Percentiles rank a stretch among this genome's conserved stretches.
Evolutionary conservation across 805 yeast species (phyloP).

Genomic region (Isabelozyma heimii): DNA sequence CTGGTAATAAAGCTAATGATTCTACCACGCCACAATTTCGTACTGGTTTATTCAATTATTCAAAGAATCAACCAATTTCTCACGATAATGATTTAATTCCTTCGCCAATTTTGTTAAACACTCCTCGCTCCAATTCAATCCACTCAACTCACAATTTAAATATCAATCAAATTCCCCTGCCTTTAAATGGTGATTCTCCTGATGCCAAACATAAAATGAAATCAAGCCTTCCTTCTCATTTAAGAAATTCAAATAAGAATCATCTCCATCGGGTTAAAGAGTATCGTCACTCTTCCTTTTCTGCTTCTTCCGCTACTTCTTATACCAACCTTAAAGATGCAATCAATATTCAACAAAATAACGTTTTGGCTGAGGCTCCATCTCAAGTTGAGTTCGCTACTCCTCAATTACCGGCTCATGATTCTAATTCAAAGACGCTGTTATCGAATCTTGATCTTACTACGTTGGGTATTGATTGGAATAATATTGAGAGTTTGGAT

Average conservation of each 20-base stretch:
- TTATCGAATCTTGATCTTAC: slow-evolving; percentile 35
- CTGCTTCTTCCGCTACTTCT: slow-evolving; percentile 60
- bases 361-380: slow-evolving; percentile 43
- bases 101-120: slow-evolving; percentile 24
- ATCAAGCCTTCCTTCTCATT: slow-evolving; percentile 3
- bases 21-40: slow-evolving; percentile 9
- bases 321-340: slow-evolving; percentile 55
- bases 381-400: slow-evolving; percentile 78
- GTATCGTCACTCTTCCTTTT: slow-evolving; percentile 56
- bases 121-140: slow-evolving; percentile 15
- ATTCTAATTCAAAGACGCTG: slow-evolving; percentile 30
- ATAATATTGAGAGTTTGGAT: slow-evolving; percentile 25
- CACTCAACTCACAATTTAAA: not conserved
- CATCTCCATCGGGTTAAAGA: slow-evolving; percentile 4
- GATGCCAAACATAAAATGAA: slow-evolving; percentile 3
- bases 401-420: slow-evolving; percentile 64
- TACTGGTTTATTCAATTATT: slow-evolving; percentile 11
- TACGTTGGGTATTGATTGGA: slow-evolving; percentile 31
- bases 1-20: not conserved
- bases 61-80: slow-evolving; percentile 1
- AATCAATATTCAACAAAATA: slow-evolving; percentile 27
- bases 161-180: slow-evolving; percentile 17
- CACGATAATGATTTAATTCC: slow-evolving; percentile 13
- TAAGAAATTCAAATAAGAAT: slow-evolving; percentile 1
- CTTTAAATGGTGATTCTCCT: slow-evolving; percentile 20